Conservation (phyloP, 257 asterid genomes). For the Rauvolfia tetraphylla region DNA sequence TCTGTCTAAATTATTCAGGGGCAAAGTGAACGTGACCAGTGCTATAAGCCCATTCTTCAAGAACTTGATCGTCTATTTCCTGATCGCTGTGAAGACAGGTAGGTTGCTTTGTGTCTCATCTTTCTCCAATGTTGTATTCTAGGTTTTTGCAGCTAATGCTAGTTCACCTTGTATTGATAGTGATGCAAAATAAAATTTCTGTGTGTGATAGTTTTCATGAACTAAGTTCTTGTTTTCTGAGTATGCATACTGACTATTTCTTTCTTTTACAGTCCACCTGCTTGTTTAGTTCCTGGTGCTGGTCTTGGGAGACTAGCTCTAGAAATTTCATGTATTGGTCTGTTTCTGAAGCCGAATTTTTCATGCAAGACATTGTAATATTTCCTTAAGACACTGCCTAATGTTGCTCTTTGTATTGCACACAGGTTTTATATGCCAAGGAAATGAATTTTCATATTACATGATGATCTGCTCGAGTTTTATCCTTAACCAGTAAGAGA, state of each 20-base stretch:
- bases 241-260: slow-evolving; percentile 28
- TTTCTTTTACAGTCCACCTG: slow-evolving; percentile 62
- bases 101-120: neutral
- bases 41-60: slow-evolving; percentile 83
- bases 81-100: slow-evolving; percentile 59
- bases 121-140: neutral
- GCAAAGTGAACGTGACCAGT: slow-evolving; percentile 82
- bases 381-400: neutral
- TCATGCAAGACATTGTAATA: neutral
- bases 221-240: slow-evolving; percentile 13
- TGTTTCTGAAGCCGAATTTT: slow-evolving; percentile 16
- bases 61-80: slow-evolving; percentile 80
- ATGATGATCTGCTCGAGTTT: slow-evolving; percentile 99
- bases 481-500: slow-evolving; percentile 79
- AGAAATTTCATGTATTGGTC: slow-evolving; percentile 90
- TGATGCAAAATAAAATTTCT: neutral
- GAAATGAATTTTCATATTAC: slow-evolving; percentile 96
- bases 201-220: neutral
- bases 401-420: slow-evolving; percentile 10
- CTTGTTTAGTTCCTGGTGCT: slow-evolving; percentile 97
- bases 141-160: neutral
- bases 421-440: slow-evolving; percentile 95
- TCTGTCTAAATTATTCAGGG: slow-evolving; percentile 48
- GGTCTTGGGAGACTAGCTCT: slow-evolving; percentile 98
- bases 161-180: neutral